Evolutionary conservation across 1,139 yeast species (phyloP).

Genomic region (Barnettozyma hawaiiensis): DNA sequence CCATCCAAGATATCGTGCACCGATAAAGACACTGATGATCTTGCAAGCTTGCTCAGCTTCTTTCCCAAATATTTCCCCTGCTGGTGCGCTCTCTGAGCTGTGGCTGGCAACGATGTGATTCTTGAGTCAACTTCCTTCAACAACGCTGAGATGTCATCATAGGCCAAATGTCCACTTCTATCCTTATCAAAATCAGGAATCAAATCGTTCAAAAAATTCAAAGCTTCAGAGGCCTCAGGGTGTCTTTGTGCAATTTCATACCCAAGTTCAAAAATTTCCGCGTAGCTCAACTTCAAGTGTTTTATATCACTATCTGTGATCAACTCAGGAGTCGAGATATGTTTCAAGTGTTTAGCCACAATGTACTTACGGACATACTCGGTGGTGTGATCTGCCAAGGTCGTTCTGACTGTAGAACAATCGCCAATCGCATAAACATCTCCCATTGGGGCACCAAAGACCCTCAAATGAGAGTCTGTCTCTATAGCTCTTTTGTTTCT

Average conservation of each 20-base stretch:
- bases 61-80: constrained; percentile 58
- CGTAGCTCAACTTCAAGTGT: constrained; percentile 38
- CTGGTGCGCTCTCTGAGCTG: constrained; percentile 64
- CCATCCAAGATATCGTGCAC: constrained; percentile 39
- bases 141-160: constrained; percentile 43
- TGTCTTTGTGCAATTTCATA: constrained; percentile 41
- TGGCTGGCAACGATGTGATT: constrained; percentile 60
- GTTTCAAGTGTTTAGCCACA: constrained; percentile 34
- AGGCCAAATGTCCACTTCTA: constrained; percentile 41
- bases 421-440: constrained; percentile 67
- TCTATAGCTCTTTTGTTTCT: constrained; percentile 56
- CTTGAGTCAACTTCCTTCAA: constrained; percentile 51
- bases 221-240: constrained; percentile 55
- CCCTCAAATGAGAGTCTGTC: constrained; percentile 60
- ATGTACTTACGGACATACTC: constrained; percentile 39
- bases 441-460: constrained; percentile 54
- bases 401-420: constrained; percentile 56
- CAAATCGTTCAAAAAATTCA: constrained; percentile 43
- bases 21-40: constrained; percentile 33
- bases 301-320: constrained; percentile 40
- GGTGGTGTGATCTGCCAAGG: constrained; percentile 47
- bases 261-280: constrained; percentile 43
- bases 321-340: constrained; percentile 29
- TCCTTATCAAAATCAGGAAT: constrained; percentile 45
- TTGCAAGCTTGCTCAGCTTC: constrained; percentile 46